Percentiles rank a stretch among this genome's conserved stretches.
These are phyloP conservation scores for Podospora conica DNA, from an alignment of 495 filamentous ascomycete genomes.

Conservation along the genomic window DNA sequence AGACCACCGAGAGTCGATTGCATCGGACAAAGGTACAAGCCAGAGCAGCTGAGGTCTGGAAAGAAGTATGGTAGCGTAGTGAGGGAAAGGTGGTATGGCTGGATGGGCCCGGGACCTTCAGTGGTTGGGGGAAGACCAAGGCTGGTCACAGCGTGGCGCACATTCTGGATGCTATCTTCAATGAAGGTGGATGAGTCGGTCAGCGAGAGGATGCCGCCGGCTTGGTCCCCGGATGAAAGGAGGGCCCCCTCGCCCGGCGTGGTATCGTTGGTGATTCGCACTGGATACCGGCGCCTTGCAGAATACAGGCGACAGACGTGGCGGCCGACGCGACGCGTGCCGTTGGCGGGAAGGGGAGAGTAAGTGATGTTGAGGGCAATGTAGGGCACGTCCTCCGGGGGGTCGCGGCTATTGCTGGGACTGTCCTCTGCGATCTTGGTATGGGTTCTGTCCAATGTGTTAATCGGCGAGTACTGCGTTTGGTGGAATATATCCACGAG, in stretches of 20 bases:
- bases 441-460: background rate
- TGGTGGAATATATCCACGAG: background rate
- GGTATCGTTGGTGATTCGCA: conserved; percentile 5
- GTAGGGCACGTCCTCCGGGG: background rate
- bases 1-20: background rate
- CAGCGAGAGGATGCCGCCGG: background rate
- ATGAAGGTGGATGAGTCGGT: background rate
- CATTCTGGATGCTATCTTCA: background rate
- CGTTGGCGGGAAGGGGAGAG: background rate
- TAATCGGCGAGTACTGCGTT: background rate
- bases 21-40: background rate
- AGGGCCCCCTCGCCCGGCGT: background rate
- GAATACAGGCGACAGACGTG: conserved; percentile 1
- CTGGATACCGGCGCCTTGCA: background rate
- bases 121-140: background rate
- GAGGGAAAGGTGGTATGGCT: conserved; percentile 1
- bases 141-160: background rate
- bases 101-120: background rate
- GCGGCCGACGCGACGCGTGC: background rate
- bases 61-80: background rate
- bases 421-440: background rate
- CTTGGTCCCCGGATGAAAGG: background rate
- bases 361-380: background rate
- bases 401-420: no score
- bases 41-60: background rate